Evolutionary conservation across 2,329 filamentous ascomycete species (phyloP), one percentile per base, ranked within the genome.

Genomic region (Sphaerostilbella broomeana): DNA sequence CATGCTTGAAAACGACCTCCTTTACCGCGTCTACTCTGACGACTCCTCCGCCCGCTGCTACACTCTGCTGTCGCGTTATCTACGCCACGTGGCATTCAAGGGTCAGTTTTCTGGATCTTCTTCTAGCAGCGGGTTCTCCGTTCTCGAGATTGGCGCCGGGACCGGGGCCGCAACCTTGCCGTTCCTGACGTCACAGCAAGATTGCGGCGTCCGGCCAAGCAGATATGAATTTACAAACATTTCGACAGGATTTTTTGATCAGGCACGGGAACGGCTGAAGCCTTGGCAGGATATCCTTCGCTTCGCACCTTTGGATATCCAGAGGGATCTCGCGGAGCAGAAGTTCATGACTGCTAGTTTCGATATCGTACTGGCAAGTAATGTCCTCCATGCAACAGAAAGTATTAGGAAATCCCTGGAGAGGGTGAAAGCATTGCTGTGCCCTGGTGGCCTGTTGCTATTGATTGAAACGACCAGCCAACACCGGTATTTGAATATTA

Each of bases 81-180:
- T 24, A 15, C 7, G 32, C 49, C n/a, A 36, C 40, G 18, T 16
- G 13, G 27, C 27, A 50, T 11, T 33, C 30, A 20, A 33, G 30
- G n/a, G n/a, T n/a, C 58, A 58, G 25, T 56, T 60, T n/a, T n/a
- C n/a, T n/a, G n/a, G n/a, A n/a, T n/a, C n/a, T n/a, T n/a, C n/a
- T n/a, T n/a, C n/a, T n/a, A n/a, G n/a, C n/a, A n/a, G n/a, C 0
- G 46, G 47, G 8, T 48, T 64, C 43, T 47, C 49, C 6, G 53
- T 64, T 22, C 54, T 65, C 8, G 62, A 65, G 43, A 53, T 65
- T 17, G 61, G 61, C 13, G 56, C 51, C 6, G 60, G 59, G 3
- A 63, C 55, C 1, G 59, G 58, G 5, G 52, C 52, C 6, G 51
- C 58, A n/a, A 63, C 61, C 0, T 32, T 45, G 5, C 40, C 47